These are phyloP conservation scores for Metschnikowia kunwiensis DNA, from an alignment of 805 yeast species.

Conservation along the genomic window DNA sequence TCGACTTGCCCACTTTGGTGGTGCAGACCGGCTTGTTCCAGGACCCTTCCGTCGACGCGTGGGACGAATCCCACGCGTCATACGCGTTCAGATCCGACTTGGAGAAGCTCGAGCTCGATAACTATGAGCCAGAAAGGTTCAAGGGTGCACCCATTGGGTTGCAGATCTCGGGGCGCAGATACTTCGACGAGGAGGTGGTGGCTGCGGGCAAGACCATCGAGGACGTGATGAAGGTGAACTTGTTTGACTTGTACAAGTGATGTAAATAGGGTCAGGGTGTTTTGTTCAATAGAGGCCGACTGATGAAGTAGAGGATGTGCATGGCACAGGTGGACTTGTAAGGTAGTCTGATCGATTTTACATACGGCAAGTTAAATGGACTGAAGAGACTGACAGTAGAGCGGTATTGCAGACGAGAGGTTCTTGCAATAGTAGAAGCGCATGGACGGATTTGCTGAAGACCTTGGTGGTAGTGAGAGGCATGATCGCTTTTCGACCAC, in stretches of 20 bases:
- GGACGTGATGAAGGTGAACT: conserved; percentile 31
- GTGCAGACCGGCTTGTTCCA: conserved; percentile 61
- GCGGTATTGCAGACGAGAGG: too few species aligned
- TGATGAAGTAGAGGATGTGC: too few species aligned
- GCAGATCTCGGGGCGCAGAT: conserved; percentile 54
- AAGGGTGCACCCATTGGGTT: conserved; percentile 54
- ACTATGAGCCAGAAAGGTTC: conserved; percentile 47
- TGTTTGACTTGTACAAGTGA: conserved; percentile 23
- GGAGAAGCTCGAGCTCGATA: conserved; percentile 47
- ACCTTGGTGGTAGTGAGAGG: too few species aligned
- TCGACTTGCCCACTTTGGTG: conserved; percentile 67
- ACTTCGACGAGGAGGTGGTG: conserved; percentile 55
- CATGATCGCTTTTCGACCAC: too few species aligned
- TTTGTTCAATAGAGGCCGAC: too few species aligned
- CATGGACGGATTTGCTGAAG: too few species aligned
- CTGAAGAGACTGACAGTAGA: too few species aligned
- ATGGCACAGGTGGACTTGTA: too few species aligned
- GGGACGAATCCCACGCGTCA: conserved; percentile 33
- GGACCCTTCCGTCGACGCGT: conserved; percentile 52
- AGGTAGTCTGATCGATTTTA: too few species aligned
- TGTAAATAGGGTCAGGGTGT: too few species aligned
- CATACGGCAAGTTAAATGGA: too few species aligned
- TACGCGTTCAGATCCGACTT: conserved; percentile 43
- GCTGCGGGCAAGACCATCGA: conserved; percentile 44
- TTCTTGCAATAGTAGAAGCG: too few species aligned